Conservation (phyloP, 2,329 filamentous ascomycete species). For the Penicillium sp. region DNA sequence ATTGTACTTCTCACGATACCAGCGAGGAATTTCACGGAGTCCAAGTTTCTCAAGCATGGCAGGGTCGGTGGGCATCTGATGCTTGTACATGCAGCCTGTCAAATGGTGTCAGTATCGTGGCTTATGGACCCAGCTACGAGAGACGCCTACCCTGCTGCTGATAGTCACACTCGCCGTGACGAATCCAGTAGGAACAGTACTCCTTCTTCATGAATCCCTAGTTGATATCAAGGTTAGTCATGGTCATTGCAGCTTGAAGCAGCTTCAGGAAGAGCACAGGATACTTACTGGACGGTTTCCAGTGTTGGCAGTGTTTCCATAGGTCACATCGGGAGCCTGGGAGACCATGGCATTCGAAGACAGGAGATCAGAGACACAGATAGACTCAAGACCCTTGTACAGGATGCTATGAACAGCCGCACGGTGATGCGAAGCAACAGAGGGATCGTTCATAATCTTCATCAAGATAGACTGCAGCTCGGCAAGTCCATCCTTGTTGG, state of each 20-base stretch:
- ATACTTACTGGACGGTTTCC: no score
- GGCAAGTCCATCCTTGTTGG: slow-evolving; percentile 2
- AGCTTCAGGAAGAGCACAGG: no score
- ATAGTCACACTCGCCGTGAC: slow-evolving; percentile 79
- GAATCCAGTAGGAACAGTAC: slow-evolving; percentile 88
- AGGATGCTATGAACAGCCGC: slow-evolving; percentile 20
- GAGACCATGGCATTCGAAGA: background rate
- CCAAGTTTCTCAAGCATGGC: slow-evolving; percentile 67
- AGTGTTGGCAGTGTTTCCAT: no score
- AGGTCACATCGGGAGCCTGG: no score
- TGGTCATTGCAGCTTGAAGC: background rate
- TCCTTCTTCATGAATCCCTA: slow-evolving; percentile 56
- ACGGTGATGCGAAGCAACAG: slow-evolving; percentile 20
- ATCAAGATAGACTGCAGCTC: slow-evolving; percentile 20
- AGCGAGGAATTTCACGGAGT: slow-evolving; percentile 56
- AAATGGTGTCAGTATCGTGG: background rate
- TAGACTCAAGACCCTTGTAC: background rate
- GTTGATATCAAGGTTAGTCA: background rate
- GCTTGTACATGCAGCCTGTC: slow-evolving; percentile 74
- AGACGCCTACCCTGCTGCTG: slow-evolving; percentile 62
- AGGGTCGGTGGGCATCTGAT: slow-evolving; percentile 76
- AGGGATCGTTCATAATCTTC: slow-evolving; percentile 22
- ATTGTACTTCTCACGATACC: slow-evolving; percentile 53
- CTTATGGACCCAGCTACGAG: background rate
- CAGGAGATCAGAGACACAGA: background rate